Evolutionary conservation across 139 green algal genomes (phyloP), one percentile per base, ranked within the genome.

Genomic region (Coelastrella sp.): DNA sequence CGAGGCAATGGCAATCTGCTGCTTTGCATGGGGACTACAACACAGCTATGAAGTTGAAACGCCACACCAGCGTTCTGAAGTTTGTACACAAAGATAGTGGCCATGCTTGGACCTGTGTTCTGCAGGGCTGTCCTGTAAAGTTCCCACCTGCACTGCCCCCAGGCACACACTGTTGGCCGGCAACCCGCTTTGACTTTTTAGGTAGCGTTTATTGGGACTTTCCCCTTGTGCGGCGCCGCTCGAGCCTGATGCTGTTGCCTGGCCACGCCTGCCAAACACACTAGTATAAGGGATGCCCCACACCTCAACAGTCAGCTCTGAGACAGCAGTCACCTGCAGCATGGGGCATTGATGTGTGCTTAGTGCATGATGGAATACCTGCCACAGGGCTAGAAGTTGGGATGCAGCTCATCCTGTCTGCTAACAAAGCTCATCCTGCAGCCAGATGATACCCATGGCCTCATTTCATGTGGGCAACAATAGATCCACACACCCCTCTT

Each of bases 221-320:
- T 63, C 17, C n/a, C 82, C n/a, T 49, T 22, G 25, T 7, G 60
- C 82, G 4, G 24, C 59, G 57, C 66, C 73, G 60, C 80, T 24
- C n/a, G 22, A 56, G 24, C 58, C 80, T 9, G 56, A 24, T 74
- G 80, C 80, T 24, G n/a, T 17, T 76, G 61, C 7, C 66, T 92
- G 90, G 92, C 92, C 65, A 49, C 49, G 66, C 63, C 35, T 63
- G 25, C 27, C 63, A 22, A 88, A 78, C 65, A 88, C 74, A 60
- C 20, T 91, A 35, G 73, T 12, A 56, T 25, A 61, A 57, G 82
- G 65, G 35, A 97, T 78, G 85, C 95, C 94, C 94, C 94, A 97
- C 27, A 97, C 63, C 87, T 97, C 95, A 65, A 97, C 88, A 74
- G 92, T 87, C 49, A 97, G 91, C 92, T 97, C 95, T 11, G 76